Evolutionary conservation across 257 asterid species (phyloP).

Genomic region (Solanum sitiens): DNA sequence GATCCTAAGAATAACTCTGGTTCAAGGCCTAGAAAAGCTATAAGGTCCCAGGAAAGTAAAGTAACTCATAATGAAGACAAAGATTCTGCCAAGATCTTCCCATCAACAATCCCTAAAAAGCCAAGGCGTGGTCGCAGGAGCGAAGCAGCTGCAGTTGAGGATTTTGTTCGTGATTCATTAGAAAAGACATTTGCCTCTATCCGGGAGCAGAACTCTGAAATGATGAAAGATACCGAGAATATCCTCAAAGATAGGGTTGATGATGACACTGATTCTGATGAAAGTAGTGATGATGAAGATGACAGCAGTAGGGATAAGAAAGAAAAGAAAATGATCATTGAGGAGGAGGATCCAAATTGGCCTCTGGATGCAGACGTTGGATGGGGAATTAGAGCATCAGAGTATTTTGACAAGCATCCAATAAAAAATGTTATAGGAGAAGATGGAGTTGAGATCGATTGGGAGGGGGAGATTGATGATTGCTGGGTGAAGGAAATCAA

Average conservation of each 20-base stretch:
- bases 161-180: constrained; percentile 54
- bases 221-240: constrained; percentile 39
- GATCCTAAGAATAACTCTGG: constrained; percentile 13
- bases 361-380: constrained; percentile 95
- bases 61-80: constrained; percentile 15
- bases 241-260: constrained; percentile 47
- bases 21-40: constrained; percentile 17
- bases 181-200: constrained; percentile 58
- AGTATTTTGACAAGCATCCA: constrained; percentile 75
- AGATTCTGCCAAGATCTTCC: constrained; percentile 22
- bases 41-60: constrained; percentile 11
- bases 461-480: constrained; percentile 91
- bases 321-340: constrained; percentile 40
- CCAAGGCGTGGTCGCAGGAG: constrained; percentile 81
- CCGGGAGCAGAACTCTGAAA: constrained; percentile 53
- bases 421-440: constrained; percentile 65
- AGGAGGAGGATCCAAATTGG: constrained; percentile 92
- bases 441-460: constrained; percentile 70
- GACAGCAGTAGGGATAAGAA: constrained; percentile 9
- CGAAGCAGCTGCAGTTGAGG: constrained; percentile 95
- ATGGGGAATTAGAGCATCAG: constrained; percentile 95
- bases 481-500: constrained; percentile 79
- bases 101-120: constrained; percentile 54
- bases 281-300: constrained; percentile 26
- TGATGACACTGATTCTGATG: constrained; percentile 15